A percentile compares a stretch with the other conserved stretches of the same genome.
These are phyloP conservation scores for Phytomonas sp. DNA, from an alignment of 208 protist species.

Conservation along the genomic window DNA sequence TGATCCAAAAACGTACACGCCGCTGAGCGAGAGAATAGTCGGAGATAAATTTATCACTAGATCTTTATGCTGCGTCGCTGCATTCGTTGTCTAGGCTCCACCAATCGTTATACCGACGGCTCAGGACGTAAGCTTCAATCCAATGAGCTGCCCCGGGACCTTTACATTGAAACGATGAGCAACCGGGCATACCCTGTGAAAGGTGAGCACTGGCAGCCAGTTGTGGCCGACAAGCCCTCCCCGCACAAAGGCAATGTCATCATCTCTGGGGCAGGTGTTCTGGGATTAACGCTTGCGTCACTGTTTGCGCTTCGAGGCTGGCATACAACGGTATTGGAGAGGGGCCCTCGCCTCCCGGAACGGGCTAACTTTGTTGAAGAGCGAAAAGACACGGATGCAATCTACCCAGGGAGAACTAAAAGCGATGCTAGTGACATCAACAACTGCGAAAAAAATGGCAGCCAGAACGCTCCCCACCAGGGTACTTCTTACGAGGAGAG, in stretches of 20 bases:
- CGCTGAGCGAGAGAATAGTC: background rate
- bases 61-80: constrained; percentile 37
- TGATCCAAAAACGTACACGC: background rate
- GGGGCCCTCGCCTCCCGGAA: constrained; percentile 18
- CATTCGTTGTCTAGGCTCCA: constrained; percentile 38
- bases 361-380: background rate
- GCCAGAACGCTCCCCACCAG: background rate
- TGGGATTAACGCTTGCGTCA: constrained; percentile 54
- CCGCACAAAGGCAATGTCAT: constrained; percentile 85
- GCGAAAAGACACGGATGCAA: background rate
- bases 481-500: background rate
- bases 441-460: background rate
- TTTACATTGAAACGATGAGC: constrained; percentile 77
- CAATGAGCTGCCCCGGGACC: constrained; percentile 41
- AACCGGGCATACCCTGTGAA: constrained; percentile 78
- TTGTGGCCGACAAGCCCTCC: constrained; percentile 39
- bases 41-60: background rate
- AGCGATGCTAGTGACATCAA: background rate
- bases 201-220: constrained; percentile 77
- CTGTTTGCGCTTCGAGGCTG: constrained; percentile 75
- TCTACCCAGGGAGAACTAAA: background rate
- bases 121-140: constrained; percentile 57
- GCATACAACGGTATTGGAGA: constrained; percentile 83
- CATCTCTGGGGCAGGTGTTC: constrained; percentile 79
- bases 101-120: constrained; percentile 87